phyloP scores from a whole-genome alignment of 805 yeast species.

The Limtongia smithiae region DNA sequence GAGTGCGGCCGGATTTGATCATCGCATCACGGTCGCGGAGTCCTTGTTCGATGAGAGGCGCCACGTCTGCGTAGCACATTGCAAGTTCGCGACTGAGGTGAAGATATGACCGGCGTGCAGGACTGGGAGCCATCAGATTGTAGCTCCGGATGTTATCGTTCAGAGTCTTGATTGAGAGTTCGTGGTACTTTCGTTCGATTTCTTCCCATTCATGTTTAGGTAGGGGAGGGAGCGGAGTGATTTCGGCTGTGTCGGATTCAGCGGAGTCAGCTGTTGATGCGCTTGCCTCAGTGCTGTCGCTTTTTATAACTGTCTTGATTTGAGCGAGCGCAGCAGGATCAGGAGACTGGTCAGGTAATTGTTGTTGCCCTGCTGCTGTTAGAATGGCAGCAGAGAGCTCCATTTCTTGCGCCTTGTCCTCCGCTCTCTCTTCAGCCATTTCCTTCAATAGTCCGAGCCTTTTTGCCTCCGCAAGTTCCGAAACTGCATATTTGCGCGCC shows the following conservation, averaged over 20 bases:
- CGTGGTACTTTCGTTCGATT: slow-evolving; percentile 22
- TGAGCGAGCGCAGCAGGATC: slow-evolving; percentile 4
- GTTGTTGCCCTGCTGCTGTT: not conserved
- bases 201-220: slow-evolving; percentile 23
- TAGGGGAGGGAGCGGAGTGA: too few relatives aligned
- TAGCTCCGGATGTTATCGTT: slow-evolving; percentile 26
- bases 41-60: slow-evolving; percentile 16
- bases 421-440: not conserved
- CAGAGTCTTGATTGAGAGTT: slow-evolving; percentile 22
- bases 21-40: slow-evolving; percentile 19
- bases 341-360: slow-evolving; percentile 1
- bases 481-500: slow-evolving; percentile 13
- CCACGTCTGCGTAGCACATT: slow-evolving; percentile 25
- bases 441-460: not conserved
- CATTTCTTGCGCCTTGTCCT: not conserved
- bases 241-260: slow-evolving; percentile 2
- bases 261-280: not conserved
- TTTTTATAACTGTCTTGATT: not conserved
- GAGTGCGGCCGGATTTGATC: slow-evolving; percentile 8
- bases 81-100: slow-evolving; percentile 14
- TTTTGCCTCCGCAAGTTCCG: slow-evolving; percentile 9
- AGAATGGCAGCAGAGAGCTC: not conserved
- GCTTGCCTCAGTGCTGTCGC: slow-evolving; percentile 2
- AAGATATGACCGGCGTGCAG: slow-evolving; percentile 24
- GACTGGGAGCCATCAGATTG: slow-evolving; percentile 28